Evolutionary conservation across 306 rosid species (phyloP).

Genomic region (Chamaecrista fasciculata): DNA sequence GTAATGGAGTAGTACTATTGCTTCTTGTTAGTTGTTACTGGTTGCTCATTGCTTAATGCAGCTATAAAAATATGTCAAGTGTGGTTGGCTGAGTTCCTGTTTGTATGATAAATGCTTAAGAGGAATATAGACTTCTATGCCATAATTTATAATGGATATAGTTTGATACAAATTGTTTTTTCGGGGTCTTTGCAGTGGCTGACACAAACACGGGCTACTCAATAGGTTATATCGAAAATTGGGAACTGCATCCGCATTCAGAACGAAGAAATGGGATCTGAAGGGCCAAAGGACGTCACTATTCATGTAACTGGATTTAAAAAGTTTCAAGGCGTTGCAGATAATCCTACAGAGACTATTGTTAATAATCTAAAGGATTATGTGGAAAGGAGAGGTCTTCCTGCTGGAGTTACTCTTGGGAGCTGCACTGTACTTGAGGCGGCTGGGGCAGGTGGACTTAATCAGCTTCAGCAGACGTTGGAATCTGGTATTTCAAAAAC

Average conservation of each 20-base stretch:
- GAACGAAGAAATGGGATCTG: slow-evolving; percentile 75
- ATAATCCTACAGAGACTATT: slow-evolving; percentile 73
- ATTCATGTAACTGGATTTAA: slow-evolving; percentile 84
- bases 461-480: slow-evolving; percentile 50
- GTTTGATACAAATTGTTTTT: background rate
- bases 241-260: slow-evolving; percentile 65
- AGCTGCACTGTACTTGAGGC: slow-evolving; percentile 67
- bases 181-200: slow-evolving; percentile 22
- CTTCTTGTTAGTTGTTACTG: background rate
- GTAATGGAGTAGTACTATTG: background rate
- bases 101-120: background rate
- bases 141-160: background rate
- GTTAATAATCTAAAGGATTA: slow-evolving; percentile 57
- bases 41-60: background rate
- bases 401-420: slow-evolving; percentile 75
- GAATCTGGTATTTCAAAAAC: slow-evolving; percentile 48
- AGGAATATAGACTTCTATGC: background rate
- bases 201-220: background rate
- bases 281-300: slow-evolving; percentile 64
- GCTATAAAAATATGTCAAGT: background rate
- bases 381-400: slow-evolving; percentile 63
- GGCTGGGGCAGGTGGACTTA: slow-evolving; percentile 69
- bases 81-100: background rate
- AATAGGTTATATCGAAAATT: slow-evolving; percentile 32
- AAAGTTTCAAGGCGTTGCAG: slow-evolving; percentile 74